phyloP scores from a whole-genome alignment of 2,329 filamentous ascomycete genomes.

The Cladosporium sp. region DNA sequence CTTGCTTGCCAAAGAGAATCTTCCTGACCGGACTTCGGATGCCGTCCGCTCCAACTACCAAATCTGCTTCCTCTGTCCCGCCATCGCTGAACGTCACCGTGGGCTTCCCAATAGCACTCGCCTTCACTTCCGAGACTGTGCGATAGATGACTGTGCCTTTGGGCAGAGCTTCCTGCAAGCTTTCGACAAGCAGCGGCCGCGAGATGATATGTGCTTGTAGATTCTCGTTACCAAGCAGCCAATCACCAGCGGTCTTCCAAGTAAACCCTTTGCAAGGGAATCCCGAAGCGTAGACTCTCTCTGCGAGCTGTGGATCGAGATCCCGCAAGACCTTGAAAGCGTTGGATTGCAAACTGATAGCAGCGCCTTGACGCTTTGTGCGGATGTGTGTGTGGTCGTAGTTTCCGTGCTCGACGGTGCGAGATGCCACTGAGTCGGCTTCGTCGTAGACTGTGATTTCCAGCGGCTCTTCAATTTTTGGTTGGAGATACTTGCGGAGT shows the following conservation, averaged over 20 bases:
- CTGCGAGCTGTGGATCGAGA: conserved; percentile 1
- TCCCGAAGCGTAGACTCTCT: not conserved
- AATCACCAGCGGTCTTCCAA: conserved; percentile 7
- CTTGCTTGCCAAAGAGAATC: conserved; percentile 33
- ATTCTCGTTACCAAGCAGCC: not conserved
- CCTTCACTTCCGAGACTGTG: not conserved
- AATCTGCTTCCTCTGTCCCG: conserved; percentile 9
- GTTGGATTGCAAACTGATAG: conserved; percentile 7
- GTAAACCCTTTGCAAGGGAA: conserved; percentile 7
- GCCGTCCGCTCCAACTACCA: conserved; percentile 19
- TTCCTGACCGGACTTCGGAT: conserved; percentile 18
- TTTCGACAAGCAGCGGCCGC: conserved; percentile 1
- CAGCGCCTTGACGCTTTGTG: conserved; percentile 10
- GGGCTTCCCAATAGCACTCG: not conserved
- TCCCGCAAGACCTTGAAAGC: conserved; percentile 6
- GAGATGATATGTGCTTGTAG: conserved; percentile 5
- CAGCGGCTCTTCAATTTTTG: not conserved
- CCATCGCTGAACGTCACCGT: conserved; percentile 11
- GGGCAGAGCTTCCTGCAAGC: conserved; percentile 2
- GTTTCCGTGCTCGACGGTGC: not conserved
- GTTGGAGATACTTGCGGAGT: conserved; percentile 3
- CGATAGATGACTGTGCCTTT: not conserved
- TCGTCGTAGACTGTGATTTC: conserved; percentile 6
- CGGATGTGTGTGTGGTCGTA: conserved; percentile 5
- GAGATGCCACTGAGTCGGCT: not conserved